These are phyloP conservation scores for Dryadomyces sulphureus DNA, from an alignment of 2,329 filamentous ascomycete species.

Conservation along the genomic window DNA sequence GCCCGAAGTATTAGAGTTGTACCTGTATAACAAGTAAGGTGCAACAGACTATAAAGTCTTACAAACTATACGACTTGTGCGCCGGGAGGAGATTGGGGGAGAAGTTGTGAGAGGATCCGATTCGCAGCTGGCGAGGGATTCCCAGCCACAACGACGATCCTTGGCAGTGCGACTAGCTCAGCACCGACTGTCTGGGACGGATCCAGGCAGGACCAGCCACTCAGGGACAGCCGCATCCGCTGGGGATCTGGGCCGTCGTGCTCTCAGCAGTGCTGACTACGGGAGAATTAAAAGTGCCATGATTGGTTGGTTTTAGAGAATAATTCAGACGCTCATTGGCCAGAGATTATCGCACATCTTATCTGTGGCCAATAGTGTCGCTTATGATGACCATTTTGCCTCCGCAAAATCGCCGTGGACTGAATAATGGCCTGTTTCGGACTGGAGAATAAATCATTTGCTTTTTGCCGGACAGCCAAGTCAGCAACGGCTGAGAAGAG, in stretches of 20 bases:
- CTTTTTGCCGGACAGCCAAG: background rate
- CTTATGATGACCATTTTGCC: constrained; percentile 5
- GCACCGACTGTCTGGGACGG: no score
- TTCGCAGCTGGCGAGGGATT: no score
- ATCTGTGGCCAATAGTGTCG: constrained; percentile 5
- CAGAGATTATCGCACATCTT: background rate
- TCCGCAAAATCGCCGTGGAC: background rate
- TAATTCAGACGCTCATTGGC: constrained; percentile 1
- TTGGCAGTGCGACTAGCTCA: no score
- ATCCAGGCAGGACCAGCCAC: no score
- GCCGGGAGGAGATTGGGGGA: no score
- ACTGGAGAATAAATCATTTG: constrained; percentile 3
- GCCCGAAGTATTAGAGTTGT: constrained; percentile 33
- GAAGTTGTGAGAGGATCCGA: no score
- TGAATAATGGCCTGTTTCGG: constrained; percentile 4
- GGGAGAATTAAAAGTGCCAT: background rate
- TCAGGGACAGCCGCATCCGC: no score
- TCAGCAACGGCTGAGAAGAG: no score
- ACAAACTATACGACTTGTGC: background rate
- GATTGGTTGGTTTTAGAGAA: background rate
- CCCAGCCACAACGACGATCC: no score
- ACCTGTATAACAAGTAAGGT: constrained; percentile 27
- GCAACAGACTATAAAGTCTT: no score
- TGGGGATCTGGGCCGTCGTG: background rate
- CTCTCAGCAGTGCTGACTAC: background rate